Evolutionary conservation across 2,329 filamentous ascomycete genomes (phyloP), one percentile per base, ranked within the genome.

Genomic region (Polytolypa hystricis): DNA sequence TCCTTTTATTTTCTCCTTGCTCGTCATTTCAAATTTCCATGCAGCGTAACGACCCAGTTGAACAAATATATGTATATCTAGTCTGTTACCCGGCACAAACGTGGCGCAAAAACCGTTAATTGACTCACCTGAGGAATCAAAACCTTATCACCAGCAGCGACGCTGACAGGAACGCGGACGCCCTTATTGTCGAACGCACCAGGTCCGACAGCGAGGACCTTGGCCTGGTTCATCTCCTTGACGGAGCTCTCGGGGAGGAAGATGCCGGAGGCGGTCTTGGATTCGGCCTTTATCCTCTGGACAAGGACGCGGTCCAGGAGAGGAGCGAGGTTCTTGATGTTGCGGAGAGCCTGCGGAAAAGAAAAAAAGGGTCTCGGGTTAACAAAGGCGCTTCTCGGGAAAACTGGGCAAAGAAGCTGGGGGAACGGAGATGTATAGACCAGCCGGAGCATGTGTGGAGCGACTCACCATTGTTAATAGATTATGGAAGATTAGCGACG

Each of bases 271-370:
- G 91, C 86, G 33, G 91, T 98, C 76, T 95, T 95, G 60, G 86
- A 66, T 69, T 96, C 89, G 56, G 89, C 84, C 73, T 96, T 96
- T 70, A 95, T 69, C 67, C 91, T 85, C 79, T 98, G 91, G 52
- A 98, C 85, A 47, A 98, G 81, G 53, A 98, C 86, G 55, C 91
- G 89, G 78, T 98, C 91, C 66, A 98, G 80, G 51, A 98, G 87
- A 46, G 91, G 91, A 42, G 81, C 83, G 55, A 98, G 87, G 57
- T 80, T 79, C 69, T 89, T 91, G 77, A 98, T 87, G 62, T 83
- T 93, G 66, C 89, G 91, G 70, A 96, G 77, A 49, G 87, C 75
- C 44, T 46, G 26, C 11, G 25, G 28, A 35, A 18, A 41, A 36
- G 21, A 30, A 32, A 30, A 32, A 26, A 17, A 33, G 19, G 17